Base-by-base conservation (phyloP, 2,329 filamentous ascomycete genomes). In the Arthrobotrys sphaeroides region DNA sequence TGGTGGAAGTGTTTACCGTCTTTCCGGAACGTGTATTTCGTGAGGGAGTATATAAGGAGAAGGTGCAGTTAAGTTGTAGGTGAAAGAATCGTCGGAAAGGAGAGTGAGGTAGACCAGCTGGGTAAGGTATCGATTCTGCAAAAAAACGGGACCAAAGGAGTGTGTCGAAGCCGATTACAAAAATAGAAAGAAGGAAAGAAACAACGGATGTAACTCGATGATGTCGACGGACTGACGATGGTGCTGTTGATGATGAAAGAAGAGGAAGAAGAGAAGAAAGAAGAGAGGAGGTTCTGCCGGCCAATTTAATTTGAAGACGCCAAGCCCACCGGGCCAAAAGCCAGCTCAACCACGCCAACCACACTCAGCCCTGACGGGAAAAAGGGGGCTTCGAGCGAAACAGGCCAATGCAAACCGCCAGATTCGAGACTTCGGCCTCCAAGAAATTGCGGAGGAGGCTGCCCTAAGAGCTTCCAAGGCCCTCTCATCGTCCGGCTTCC, bases 81-180 rank as follows among this genome's bases (percentile, higher is more conserved):
- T 4, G 36, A 24, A 24, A 67, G 55, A 74, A 42, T 38, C 61
- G 51, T 24, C 18, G 16, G 26, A 49, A 53, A 38, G 31, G 36
- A 42, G 53, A 5, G 20, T 55, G 24, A 33, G 31, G 18, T 68
- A 75, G 72, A 60, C 73, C 73, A 72, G 73, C 67, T 70, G 53
- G 31, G 31, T 51, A 12, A 16, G 38, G 28, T 31, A 59, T 33
- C 26, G 51, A 33, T 60, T 55, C 49, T 45, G 5, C 6, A 36
- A 40, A 60, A 43, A 55, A 55, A 43, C 5, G 20, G 18, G n/a
- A 42, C 18, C 33, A 77, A 77, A 70, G 61, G 73, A 72, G 66
- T 53, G 73, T 77, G 51, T 66, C 49, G 73, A 72, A 70, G 65
- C 66, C 59, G 60, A 70, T 60, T 65, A 65, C 43, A 61, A 61